Conservation (phyloP, 2,329 filamentous ascomycete species). For the Periconia digitata region DNA sequence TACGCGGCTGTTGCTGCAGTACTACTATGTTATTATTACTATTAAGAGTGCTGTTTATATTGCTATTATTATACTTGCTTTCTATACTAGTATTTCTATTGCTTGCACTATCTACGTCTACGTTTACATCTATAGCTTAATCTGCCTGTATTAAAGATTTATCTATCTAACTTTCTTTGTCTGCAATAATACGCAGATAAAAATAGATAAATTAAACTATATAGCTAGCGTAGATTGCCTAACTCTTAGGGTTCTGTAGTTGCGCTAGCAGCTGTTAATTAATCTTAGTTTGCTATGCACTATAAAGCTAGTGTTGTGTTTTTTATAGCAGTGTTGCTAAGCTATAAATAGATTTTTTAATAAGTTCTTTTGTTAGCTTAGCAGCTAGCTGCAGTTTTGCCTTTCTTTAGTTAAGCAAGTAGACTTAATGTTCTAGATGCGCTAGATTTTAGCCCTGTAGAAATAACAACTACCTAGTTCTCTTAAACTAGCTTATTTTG, state of each 20-base stretch:
- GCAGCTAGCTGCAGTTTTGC: no score
- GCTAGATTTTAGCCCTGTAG: no score
- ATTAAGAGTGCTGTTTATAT: constrained; percentile 9
- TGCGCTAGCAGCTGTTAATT: no score
- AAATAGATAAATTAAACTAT: constrained; percentile 12
- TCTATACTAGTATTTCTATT: constrained; percentile 3
- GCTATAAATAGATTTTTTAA: no score
- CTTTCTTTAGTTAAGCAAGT: no score
- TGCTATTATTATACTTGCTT: constrained; percentile 6
- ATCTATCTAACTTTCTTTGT: constrained; percentile 7
- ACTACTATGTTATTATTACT: constrained; percentile 1
- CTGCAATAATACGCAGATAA: constrained; percentile 6
- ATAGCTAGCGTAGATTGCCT: constrained; percentile 12
- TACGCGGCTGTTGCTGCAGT: not conserved
- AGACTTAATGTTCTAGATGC: no score
- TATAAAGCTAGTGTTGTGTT: no score
- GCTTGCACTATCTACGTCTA: constrained; percentile 3
- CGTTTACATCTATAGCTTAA: constrained; percentile 5
- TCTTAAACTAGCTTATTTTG: constrained; percentile 10
- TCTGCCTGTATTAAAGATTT: not conserved
- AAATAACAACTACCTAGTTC: constrained; percentile 1
- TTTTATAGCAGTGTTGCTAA: no score
- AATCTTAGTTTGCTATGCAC: no score
- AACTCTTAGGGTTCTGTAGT: constrained; percentile 16
- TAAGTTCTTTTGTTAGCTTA: no score